A percentile compares a stretch with the other conserved stretches of the same genome.
Conservation (phyloP, 2,329 filamentous ascomycete genomes). For the Diplodia corticola region DNA sequence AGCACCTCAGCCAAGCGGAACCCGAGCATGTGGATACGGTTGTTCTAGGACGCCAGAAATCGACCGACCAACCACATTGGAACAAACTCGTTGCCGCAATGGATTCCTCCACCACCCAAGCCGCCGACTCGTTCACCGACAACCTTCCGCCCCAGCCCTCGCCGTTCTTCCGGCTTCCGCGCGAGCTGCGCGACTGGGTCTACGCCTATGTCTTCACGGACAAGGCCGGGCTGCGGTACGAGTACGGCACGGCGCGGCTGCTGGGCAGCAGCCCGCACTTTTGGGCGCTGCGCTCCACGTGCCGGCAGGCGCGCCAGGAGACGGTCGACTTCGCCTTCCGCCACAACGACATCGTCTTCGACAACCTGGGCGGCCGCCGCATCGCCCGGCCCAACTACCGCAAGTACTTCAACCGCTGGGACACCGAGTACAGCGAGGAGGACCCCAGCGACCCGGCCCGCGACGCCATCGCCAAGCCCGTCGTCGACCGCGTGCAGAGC, state of each 20-base stretch:
- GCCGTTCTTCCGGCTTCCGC: constrained; percentile 18
- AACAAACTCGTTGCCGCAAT: constrained; percentile 10
- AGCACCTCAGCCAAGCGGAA: neutral
- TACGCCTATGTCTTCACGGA: constrained; percentile 14
- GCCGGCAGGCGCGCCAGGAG: constrained; percentile 4
- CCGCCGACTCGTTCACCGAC: neutral
- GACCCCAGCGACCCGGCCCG: constrained; percentile 5
- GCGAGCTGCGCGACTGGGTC: constrained; percentile 19
- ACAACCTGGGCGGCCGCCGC: constrained; percentile 19
- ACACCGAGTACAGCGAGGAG: constrained; percentile 23
- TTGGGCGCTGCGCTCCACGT: constrained; percentile 7
- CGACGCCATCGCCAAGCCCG: constrained; percentile 20
- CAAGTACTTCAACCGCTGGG: constrained; percentile 23
- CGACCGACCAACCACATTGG: neutral
- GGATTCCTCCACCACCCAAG: neutral
- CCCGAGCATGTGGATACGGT: neutral
- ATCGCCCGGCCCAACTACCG: constrained; percentile 19
- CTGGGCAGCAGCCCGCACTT: constrained; percentile 5
- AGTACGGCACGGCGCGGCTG: constrained; percentile 11
- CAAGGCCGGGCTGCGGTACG: constrained; percentile 14
- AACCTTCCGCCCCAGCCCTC: neutral
- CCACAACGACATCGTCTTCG: constrained; percentile 19
- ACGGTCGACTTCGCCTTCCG: constrained; percentile 1
- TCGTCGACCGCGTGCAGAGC: constrained; percentile 12
- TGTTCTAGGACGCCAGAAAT: neutral